Percentiles rank a stretch among this genome's conserved stretches.
Conservation (phyloP, 1,139 yeast genomes). For the Eremothecium coryli region DNA sequence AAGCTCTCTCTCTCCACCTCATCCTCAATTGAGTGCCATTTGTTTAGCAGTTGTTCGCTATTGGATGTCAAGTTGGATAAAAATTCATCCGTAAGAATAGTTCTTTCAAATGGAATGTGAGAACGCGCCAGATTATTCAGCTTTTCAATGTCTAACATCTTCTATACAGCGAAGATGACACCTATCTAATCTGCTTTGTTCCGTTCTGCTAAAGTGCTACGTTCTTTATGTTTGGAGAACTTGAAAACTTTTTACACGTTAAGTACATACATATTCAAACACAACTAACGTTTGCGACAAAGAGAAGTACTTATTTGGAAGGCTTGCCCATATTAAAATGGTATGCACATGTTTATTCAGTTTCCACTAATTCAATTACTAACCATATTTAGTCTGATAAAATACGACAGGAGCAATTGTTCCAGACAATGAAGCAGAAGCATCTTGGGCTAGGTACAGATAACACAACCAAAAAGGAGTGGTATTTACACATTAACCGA, state of each 20-base stretch:
- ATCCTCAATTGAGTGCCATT: conserved; percentile 46
- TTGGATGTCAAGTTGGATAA: conserved; percentile 14
- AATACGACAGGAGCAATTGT: conserved; percentile 22
- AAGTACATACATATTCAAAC: no score
- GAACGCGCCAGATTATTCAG: conserved; percentile 12
- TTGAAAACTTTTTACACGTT: no score
- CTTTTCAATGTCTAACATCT: conserved; percentile 5
- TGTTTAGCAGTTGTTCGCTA: conserved; percentile 48
- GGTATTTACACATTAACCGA: conserved; percentile 47
- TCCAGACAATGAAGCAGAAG: conserved; percentile 23
- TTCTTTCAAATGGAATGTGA: conserved; percentile 5
- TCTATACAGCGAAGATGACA: no score
- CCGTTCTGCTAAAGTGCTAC: no score
- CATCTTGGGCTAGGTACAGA: conserved; percentile 27
- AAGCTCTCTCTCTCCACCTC: conserved; percentile 1
- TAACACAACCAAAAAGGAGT: conserved; percentile 24
- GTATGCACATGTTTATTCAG: no score
- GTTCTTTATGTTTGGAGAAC: no score
- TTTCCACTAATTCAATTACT: neutral
- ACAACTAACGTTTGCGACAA: no score
- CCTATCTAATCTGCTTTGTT: no score
- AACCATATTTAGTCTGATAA: conserved; percentile 23
- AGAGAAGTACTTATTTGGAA: no score
- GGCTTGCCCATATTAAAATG: no score
- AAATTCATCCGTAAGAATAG: conserved; percentile 12